Conservation (phyloP, 495 filamentous ascomycete genomes). For the Talaromyces wortmannii region DNA sequence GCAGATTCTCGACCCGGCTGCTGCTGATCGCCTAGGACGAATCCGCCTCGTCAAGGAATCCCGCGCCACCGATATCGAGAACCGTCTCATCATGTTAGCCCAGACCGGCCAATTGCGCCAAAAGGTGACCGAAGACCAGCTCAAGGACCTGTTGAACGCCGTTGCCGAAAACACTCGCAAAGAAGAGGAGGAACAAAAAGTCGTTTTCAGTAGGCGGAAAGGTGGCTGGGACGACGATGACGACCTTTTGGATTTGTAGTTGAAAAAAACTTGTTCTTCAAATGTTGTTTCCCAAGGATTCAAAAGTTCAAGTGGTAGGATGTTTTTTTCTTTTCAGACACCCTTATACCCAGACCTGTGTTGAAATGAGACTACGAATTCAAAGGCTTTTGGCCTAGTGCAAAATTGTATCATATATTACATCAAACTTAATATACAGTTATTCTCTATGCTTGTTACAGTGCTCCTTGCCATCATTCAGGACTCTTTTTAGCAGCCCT, state of each 20-base stretch:
- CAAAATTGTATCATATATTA: neutral
- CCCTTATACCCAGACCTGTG: neutral
- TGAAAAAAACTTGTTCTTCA: neutral
- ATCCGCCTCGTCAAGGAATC: slow-evolving; percentile 94
- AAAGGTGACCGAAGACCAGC: slow-evolving; percentile 86
- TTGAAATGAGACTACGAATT: neutral
- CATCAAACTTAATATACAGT: neutral
- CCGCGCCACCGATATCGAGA: slow-evolving; percentile 85
- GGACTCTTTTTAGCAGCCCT: neutral
- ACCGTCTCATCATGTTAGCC: slow-evolving; percentile 86
- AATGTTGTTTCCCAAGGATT: too few species aligned
- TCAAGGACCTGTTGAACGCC: slow-evolving; percentile 83
- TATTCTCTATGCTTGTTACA: neutral
- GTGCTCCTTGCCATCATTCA: neutral
- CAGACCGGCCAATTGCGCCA: slow-evolving; percentile 76
- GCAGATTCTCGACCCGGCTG: slow-evolving; percentile 91
- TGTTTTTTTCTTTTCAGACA: neutral
- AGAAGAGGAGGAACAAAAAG: slow-evolving; percentile 62
- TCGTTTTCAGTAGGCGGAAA: slow-evolving; percentile 78
- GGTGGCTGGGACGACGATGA: slow-evolving; percentile 83
- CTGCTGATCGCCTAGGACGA: slow-evolving; percentile 84
- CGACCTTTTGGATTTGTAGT: slow-evolving; percentile 60
- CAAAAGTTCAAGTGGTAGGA: too few species aligned
- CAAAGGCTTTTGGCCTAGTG: neutral
- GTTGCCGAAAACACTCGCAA: slow-evolving; percentile 64